phyloP scores from a whole-genome alignment of 2,329 filamentous ascomycete genomes.

The Trichophyton rubrum region DNA sequence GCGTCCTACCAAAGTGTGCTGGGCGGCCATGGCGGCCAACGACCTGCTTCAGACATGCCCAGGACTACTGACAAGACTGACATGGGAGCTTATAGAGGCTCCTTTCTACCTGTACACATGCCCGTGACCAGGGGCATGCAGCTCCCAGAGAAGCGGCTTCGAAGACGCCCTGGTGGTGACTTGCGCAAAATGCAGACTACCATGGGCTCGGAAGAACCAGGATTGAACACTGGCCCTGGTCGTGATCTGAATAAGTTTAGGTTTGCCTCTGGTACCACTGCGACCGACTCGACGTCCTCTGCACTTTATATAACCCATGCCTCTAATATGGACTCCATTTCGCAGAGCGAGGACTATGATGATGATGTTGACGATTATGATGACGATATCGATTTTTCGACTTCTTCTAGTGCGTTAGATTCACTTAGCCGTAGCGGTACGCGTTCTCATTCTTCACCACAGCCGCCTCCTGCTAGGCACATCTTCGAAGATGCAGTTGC shows the following conservation, averaged over 20 bases:
- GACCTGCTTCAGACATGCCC: constrained; percentile 18
- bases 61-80: constrained; percentile 19
- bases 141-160: constrained; percentile 30
- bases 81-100: neutral
- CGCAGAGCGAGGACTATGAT: constrained; percentile 7
- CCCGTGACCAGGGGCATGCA: constrained; percentile 13
- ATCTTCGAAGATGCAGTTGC: constrained; percentile 86
- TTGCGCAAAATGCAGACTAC: constrained; percentile 56
- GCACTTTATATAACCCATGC: constrained; percentile 13
- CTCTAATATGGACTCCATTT: neutral
- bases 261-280: constrained; percentile 24
- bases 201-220: constrained; percentile 14
- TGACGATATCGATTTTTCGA: constrained; percentile 14
- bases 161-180: constrained; percentile 63
- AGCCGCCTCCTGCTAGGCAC: constrained; percentile 39
- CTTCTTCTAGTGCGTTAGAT: constrained; percentile 25
- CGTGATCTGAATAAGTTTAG: constrained; percentile 25
- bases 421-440: constrained; percentile 41
- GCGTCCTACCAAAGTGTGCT: constrained; percentile 32
- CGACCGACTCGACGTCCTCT: constrained; percentile 18
- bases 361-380: neutral
- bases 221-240: constrained; percentile 42
- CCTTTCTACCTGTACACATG: neutral
- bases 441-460: constrained; percentile 20
- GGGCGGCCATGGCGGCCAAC: neutral